phyloP scores from a whole-genome alignment of 2,329 filamentous ascomycete species.

The Aspergillus sp. region DNA sequence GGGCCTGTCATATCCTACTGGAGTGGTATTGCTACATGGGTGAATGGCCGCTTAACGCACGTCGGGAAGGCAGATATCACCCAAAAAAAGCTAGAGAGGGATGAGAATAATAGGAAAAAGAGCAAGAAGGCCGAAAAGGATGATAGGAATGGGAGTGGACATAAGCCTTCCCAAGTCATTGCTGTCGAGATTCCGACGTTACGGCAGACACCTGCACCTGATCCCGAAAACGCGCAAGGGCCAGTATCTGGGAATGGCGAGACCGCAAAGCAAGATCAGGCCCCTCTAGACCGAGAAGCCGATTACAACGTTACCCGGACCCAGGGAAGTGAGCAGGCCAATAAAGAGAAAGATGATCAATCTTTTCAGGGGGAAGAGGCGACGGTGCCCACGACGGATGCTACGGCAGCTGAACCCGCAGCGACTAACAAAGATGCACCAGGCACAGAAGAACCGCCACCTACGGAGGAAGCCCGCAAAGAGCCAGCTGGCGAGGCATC shows the following conservation, averaged over 20 bases:
- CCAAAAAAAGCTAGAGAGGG: constrained; percentile 26
- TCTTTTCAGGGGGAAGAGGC: neutral
- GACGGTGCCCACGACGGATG: neutral
- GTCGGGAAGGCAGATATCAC: constrained; percentile 55
- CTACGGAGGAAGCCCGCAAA: neutral
- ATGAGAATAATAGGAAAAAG: constrained; percentile 40
- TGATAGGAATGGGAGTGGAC: constrained; percentile 16
- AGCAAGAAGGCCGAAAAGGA: constrained; percentile 27
- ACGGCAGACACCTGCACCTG: constrained; percentile 6
- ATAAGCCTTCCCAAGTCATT: constrained; percentile 4
- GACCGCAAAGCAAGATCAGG: constrained; percentile 5
- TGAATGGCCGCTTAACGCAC: constrained; percentile 63
- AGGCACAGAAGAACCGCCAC: neutral
- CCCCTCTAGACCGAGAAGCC: neutral
- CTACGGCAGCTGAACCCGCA: neutral
- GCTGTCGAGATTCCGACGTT: constrained; percentile 2
- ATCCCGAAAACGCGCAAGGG: constrained; percentile 3
- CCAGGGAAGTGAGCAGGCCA: neutral
- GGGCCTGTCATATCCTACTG: constrained; percentile 87
- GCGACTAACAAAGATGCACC: neutral
- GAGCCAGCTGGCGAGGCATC: neutral
- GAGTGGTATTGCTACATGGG: constrained; percentile 82
- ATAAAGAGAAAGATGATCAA: neutral
- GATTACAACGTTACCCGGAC: neutral
- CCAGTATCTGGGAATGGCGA: constrained; percentile 6